Evolutionary conservation across 2,329 filamentous ascomycete species (phyloP).

Genomic region (Paecilomyces dactylethromorphus): DNA sequence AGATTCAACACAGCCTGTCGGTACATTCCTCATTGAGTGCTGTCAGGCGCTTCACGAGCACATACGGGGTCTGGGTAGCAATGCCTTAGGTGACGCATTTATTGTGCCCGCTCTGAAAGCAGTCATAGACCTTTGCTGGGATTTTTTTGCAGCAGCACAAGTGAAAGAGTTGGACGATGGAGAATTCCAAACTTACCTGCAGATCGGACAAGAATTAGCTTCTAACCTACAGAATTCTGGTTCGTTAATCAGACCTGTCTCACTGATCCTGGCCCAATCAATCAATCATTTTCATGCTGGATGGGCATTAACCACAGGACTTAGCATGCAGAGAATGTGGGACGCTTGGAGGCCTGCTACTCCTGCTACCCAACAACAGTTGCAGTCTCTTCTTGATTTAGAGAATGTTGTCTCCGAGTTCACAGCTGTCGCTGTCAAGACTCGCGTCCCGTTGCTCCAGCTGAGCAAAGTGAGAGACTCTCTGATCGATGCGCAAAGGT

Average conservation of each 20-base stretch:
- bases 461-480: slow-evolving; percentile 30
- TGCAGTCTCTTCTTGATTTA: slow-evolving; percentile 28
- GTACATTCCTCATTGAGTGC: slow-evolving; percentile 30
- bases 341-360: slow-evolving; percentile 59
- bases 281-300: slow-evolving; percentile 58
- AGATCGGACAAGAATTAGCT: slow-evolving; percentile 29
- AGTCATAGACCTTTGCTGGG: slow-evolving; percentile 41
- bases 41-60: slow-evolving; percentile 28
- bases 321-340: slow-evolving; percentile 79
- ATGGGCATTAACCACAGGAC: slow-evolving; percentile 67
- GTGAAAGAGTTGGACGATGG: slow-evolving; percentile 44
- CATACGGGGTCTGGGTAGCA: slow-evolving; percentile 22
- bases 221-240: slow-evolving; percentile 25
- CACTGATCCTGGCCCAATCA: slow-evolving; percentile 18
- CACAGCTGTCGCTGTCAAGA: slow-evolving; percentile 28
- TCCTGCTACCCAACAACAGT: slow-evolving; percentile 29
- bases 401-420: slow-evolving; percentile 31
- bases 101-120: slow-evolving; percentile 20
- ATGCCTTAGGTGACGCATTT: slow-evolving; percentile 17
- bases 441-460: slow-evolving; percentile 28
- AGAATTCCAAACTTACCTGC: slow-evolving; percentile 49
- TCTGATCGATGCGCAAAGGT: slow-evolving; percentile 31
- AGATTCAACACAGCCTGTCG: slow-evolving; percentile 34
- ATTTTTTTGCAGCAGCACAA: slow-evolving; percentile 40
- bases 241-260: slow-evolving; percentile 19